Percentiles rank a stretch among this genome's conserved stretches.
Evolutionary conservation across 2,329 filamentous ascomycete species (phyloP).

Genomic region (Diplocarpon rosae): DNA sequence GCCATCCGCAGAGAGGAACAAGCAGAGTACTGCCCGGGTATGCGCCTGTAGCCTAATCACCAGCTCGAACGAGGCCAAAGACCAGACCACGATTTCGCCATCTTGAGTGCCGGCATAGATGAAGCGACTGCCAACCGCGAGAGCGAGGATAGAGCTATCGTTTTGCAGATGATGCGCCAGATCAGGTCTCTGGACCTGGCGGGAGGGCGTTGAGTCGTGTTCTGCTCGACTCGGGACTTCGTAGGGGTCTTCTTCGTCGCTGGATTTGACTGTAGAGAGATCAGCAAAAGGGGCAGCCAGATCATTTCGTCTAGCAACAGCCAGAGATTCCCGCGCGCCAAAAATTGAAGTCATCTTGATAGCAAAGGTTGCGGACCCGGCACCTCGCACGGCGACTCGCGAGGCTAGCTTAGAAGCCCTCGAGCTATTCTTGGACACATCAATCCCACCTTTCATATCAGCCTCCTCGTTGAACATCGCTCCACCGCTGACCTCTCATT

Average conservation of each 20-base stretch:
- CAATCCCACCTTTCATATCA: no score
- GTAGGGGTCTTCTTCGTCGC: conserved; percentile 19
- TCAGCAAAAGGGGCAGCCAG: conserved; percentile 13
- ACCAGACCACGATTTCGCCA: conserved; percentile 88
- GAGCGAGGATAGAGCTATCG: conserved; percentile 67
- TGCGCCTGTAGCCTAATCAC: conserved; percentile 75
- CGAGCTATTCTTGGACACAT: no score
- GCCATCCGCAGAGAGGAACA: conserved; percentile 67
- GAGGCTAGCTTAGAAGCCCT: not conserved
- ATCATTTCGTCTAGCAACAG: conserved; percentile 5
- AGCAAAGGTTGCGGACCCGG: not conserved
- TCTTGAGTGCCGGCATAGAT: conserved; percentile 91
- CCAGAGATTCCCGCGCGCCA: conserved; percentile 9
- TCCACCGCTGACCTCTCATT: no score
- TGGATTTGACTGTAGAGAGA: conserved; percentile 13
- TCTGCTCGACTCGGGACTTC: conserved; percentile 12
- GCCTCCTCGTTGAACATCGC: no score
- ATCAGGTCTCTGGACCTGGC: conserved; percentile 36
- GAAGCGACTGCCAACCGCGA: conserved; percentile 68
- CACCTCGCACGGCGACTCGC: not conserved
- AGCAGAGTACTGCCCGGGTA: conserved; percentile 77
- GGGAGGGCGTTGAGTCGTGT: not conserved
- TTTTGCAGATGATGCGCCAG: conserved; percentile 67
- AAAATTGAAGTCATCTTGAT: conserved; percentile 20
- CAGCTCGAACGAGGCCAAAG: conserved; percentile 75